These are phyloP conservation scores for Glarea lozoyensis DNA, from an alignment of 495 filamentous ascomycete species.

Conservation along the genomic window DNA sequence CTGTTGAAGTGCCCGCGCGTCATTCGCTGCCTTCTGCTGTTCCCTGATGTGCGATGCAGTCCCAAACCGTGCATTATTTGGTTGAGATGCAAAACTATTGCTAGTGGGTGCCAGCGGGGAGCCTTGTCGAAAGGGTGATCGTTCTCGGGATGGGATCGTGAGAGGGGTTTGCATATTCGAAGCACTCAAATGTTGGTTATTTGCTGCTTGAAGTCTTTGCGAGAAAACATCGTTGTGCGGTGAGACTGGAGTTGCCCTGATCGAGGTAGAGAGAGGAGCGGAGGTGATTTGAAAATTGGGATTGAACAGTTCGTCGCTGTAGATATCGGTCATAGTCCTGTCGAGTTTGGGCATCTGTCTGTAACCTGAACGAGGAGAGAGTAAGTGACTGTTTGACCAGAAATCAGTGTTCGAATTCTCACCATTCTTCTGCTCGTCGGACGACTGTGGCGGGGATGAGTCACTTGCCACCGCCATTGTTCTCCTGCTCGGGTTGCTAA, in stretches of 20 bases:
- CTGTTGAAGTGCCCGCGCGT: slow-evolving; percentile 42
- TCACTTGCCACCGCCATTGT: slow-evolving; percentile 34
- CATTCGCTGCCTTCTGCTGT: slow-evolving; percentile 49
- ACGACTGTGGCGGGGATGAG: slow-evolving; percentile 42
- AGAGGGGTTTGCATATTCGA: slow-evolving; percentile 35
- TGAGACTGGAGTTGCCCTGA: slow-evolving; percentile 28
- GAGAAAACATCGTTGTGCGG: slow-evolving; percentile 59
- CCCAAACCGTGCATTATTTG: slow-evolving; percentile 35
- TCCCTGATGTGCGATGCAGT: slow-evolving; percentile 52
- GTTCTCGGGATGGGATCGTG: slow-evolving; percentile 49
- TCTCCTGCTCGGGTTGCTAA: slow-evolving; percentile 22
- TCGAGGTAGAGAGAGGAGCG: slow-evolving; percentile 35
- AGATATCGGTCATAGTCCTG: slow-evolving; percentile 78
- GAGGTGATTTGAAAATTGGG: slow-evolving; percentile 50
- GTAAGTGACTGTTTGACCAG: slow-evolving; percentile 58
- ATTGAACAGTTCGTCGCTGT: slow-evolving; percentile 78
- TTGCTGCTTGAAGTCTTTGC: slow-evolving; percentile 69
- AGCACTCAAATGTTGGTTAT: slow-evolving; percentile 59
- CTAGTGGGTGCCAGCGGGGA: slow-evolving; percentile 54
- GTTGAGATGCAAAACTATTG: slow-evolving; percentile 33
- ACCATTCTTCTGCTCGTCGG: slow-evolving; percentile 30
- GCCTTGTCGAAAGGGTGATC: slow-evolving; percentile 73
- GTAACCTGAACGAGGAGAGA: slow-evolving; percentile 32
- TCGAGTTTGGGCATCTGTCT: slow-evolving; percentile 68
- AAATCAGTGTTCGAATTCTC: slow-evolving; percentile 33